Conservation (phyloP, 2,329 filamentous ascomycete genomes). For the Aspergillus sp. region DNA sequence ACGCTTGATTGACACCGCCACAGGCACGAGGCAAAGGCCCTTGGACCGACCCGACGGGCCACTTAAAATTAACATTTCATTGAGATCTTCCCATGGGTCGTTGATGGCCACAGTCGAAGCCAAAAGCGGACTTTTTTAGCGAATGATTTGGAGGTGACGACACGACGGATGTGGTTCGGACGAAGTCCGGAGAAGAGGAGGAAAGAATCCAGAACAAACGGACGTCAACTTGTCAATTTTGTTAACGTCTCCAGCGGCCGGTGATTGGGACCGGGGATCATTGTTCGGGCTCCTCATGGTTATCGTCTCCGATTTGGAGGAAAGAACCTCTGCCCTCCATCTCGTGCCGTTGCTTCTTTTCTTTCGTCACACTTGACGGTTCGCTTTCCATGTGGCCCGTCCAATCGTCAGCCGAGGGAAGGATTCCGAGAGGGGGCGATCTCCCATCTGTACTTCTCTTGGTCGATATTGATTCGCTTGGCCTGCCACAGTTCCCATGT, state of each 20-base stretch:
- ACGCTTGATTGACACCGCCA: slow-evolving; percentile 24
- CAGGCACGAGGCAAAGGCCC: slow-evolving; percentile 18
- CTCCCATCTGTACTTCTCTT: slow-evolving; percentile 14
- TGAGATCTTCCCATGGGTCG: slow-evolving; percentile 1
- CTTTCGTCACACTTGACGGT: slow-evolving; percentile 3
- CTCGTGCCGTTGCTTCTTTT: neutral
- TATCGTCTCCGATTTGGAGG: slow-evolving; percentile 14
- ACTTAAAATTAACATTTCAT: slow-evolving; percentile 6
- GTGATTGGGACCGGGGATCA: slow-evolving; percentile 17
- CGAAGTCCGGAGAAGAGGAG: slow-evolving; percentile 12
- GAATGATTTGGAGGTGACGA: slow-evolving; percentile 8
- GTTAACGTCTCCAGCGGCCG: slow-evolving; percentile 8
- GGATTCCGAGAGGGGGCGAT: slow-evolving; percentile 21
- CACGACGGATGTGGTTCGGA: slow-evolving; percentile 12
- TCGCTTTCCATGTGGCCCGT: slow-evolving; percentile 17
- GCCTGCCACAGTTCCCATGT: neutral
- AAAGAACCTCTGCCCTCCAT: slow-evolving; percentile 4
- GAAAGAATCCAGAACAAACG: neutral
- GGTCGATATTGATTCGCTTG: neutral
- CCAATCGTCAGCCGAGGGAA: slow-evolving; percentile 20
- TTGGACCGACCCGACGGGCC: slow-evolving; percentile 4
- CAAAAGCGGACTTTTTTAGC: slow-evolving; percentile 7
- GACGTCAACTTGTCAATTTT: slow-evolving; percentile 8
- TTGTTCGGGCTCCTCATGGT: slow-evolving; percentile 14
- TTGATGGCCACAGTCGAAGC: neutral